phyloP scores from a whole-genome alignment of 371 early-diverging fungal species.

The Rhizopus stolonifer region DNA sequence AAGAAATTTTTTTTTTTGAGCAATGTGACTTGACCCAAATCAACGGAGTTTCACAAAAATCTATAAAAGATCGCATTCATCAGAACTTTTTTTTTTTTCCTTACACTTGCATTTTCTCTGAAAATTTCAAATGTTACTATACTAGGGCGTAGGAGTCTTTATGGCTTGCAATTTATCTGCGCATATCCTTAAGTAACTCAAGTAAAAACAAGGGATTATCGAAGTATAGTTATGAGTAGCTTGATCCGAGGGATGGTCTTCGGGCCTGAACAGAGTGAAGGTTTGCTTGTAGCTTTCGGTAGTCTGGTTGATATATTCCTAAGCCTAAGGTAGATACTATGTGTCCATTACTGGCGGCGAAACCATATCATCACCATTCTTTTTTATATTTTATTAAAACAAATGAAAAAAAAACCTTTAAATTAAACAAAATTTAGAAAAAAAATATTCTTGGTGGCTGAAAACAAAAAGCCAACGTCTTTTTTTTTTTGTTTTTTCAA shows the following conservation, averaged over 20 bases:
- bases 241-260: constrained; percentile 21
- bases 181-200: constrained; percentile 32
- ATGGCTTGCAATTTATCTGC: constrained; percentile 16
- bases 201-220: constrained; percentile 26
- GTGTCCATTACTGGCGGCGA: constrained; percentile 36
- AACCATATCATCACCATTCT: constrained; percentile 43
- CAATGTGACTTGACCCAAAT: not conserved
- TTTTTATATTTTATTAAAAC: constrained; percentile 8
- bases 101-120: constrained; percentile 3
- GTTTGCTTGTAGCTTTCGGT: constrained; percentile 18
- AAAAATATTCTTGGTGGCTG: not conserved
- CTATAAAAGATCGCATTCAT: not conserved
- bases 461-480: too few relatives aligned
- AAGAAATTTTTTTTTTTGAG: not conserved
- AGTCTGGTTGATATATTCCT: constrained; percentile 48
- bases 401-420: constrained; percentile 16
- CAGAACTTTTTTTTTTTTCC: not conserved
- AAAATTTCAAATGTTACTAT: not conserved
- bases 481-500: too few relatives aligned
- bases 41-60: not conserved
- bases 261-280: constrained; percentile 21
- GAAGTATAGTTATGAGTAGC: constrained; percentile 9
- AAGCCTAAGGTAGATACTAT: constrained; percentile 41
- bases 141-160: constrained; percentile 4
- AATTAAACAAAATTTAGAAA: too few relatives aligned